phyloP scores from a whole-genome alignment of 768 basidiomycete species.

The Tylopilus subfusipes region DNA sequence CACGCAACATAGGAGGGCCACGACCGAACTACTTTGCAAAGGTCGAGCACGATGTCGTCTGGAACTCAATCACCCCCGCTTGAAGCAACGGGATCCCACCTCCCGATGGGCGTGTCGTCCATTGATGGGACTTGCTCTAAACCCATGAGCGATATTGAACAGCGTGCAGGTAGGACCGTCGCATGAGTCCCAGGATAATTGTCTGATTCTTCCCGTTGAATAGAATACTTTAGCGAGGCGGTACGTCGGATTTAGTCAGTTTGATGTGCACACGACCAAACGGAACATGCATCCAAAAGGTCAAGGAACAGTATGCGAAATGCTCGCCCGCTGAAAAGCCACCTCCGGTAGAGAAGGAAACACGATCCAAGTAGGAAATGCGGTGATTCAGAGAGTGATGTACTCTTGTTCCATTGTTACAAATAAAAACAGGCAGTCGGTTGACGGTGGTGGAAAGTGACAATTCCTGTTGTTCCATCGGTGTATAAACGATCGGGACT shows the following conservation, averaged over 20 bases:
- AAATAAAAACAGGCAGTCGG: neutral
- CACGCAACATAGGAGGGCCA: slow-evolving; percentile 6
- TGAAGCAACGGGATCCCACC: slow-evolving; percentile 44
- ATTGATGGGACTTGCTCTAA: slow-evolving; percentile 36
- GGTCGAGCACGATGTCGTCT: slow-evolving; percentile 16
- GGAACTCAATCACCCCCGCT: slow-evolving; percentile 58
- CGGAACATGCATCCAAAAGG: neutral
- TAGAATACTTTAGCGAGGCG: slow-evolving; percentile 31
- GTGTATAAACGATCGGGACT: slow-evolving; percentile 5
- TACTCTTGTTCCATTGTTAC: neutral
- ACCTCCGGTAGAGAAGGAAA: slow-evolving; percentile 7
- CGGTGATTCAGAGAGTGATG: neutral
- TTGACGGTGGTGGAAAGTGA: neutral
- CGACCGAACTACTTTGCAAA: too few relatives aligned
- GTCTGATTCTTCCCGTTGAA: neutral
- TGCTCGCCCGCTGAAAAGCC: slow-evolving; percentile 11
- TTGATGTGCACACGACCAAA: neutral
- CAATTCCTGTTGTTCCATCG: neutral
- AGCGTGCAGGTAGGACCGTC: slow-evolving; percentile 40
- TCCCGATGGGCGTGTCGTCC: slow-evolving; percentile 48
- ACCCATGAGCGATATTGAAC: slow-evolving; percentile 40
- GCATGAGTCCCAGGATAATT: neutral
- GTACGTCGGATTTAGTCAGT: slow-evolving; percentile 8
- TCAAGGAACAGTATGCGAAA: slow-evolving; percentile 22
- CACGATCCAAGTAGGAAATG: neutral